Conservation (phyloP, 2,329 filamentous ascomycete genomes). For the Xylariaceae sp. region DNA sequence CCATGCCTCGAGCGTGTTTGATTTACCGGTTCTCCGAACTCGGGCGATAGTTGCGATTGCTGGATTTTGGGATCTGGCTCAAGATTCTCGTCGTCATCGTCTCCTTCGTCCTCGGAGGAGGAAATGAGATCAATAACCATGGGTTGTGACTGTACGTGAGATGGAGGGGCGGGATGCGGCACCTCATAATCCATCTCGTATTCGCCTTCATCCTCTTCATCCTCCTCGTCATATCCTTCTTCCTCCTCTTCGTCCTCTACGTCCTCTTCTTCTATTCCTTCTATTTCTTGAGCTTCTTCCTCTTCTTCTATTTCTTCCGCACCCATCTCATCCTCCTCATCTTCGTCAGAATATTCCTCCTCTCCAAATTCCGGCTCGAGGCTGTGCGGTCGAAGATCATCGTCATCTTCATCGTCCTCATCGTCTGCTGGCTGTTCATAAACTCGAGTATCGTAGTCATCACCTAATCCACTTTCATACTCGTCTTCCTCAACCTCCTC, state of each 20-base stretch:
- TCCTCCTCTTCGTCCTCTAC: constrained; percentile 13
- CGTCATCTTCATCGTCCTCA: constrained; percentile 32
- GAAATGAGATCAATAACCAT: constrained; percentile 24
- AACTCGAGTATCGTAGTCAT: constrained; percentile 32
- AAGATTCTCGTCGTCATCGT: constrained; percentile 8
- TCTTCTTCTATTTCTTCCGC: constrained; percentile 21
- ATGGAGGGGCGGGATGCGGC: not conserved
- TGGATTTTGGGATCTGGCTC: not conserved
- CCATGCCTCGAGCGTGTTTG: too few relatives aligned
- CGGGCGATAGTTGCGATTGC: not conserved
- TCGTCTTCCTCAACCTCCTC: constrained; percentile 30
- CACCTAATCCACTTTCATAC: constrained; percentile 27
- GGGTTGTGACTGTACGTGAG: constrained; percentile 8
- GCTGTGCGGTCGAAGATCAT: constrained; percentile 23
- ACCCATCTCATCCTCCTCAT: constrained; percentile 11
- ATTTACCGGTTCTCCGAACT: too few relatives aligned
- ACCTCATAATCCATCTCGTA: constrained; percentile 10
- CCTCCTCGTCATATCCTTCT: constrained; percentile 16
- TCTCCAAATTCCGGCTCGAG: constrained; percentile 31
- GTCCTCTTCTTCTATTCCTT: constrained; percentile 15
- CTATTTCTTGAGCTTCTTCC: constrained; percentile 7
- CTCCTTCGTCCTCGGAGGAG: constrained; percentile 23
- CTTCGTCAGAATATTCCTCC: constrained; percentile 24
- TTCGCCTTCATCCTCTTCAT: constrained; percentile 12
- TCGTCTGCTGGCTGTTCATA: constrained; percentile 31